Percentiles rank a stretch among this genome's conserved stretches.
Conservation (phyloP, 306 rosid genomes). For the Cucurbita moschata region DNA sequence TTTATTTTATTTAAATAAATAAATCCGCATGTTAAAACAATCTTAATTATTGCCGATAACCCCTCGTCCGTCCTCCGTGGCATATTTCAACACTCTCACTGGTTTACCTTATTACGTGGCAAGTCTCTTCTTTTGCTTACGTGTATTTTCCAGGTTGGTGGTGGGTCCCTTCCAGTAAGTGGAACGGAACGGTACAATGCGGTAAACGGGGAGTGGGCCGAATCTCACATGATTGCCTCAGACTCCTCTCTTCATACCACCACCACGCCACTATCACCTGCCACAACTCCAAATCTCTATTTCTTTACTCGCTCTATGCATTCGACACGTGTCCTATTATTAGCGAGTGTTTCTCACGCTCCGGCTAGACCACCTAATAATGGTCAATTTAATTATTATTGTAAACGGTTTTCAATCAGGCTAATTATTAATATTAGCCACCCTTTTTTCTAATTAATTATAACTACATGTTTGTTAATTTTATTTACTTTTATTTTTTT, state of each 20-base stretch:
- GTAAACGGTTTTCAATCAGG: background rate
- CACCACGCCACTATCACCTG: conserved; percentile 1
- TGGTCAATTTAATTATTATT: background rate
- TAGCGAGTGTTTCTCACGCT: background rate
- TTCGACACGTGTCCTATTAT: background rate
- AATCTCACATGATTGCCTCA: conserved; percentile 10
- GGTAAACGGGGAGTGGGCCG: background rate
- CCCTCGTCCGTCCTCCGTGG: conserved; percentile 5
- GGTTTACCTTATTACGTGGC: background rate
- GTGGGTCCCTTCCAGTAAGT: background rate
- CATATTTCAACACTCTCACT: background rate
- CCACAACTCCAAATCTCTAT: background rate
- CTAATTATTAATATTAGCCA: background rate
- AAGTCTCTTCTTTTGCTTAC: background rate
- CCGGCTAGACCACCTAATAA: background rate
- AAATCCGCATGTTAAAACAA: background rate
- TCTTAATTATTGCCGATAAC: background rate
- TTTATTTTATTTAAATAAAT: background rate
- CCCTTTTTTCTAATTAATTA: background rate
- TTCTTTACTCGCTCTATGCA: background rate
- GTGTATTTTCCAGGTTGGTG: background rate
- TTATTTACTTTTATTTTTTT: background rate
- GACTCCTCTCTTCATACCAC: background rate
- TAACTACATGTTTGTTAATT: background rate
- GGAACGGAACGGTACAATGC: background rate